Evolutionary conservation across 2,329 filamentous ascomycete genomes (phyloP), one percentile per base, ranked within the genome.

Genomic region (Cryphonectria parasitica): DNA sequence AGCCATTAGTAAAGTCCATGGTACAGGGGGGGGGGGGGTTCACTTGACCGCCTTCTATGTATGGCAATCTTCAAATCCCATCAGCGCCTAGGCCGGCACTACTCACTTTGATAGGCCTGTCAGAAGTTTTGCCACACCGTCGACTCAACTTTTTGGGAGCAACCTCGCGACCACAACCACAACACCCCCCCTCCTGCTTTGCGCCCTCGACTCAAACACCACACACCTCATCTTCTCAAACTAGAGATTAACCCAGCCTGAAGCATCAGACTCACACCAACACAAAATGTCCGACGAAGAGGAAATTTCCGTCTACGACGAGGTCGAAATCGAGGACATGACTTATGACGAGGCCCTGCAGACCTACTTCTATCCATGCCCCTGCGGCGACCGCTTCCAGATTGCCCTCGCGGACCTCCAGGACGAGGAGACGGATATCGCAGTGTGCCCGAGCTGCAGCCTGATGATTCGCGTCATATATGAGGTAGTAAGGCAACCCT

Each of bases 261-360:
- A 39, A n/a, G 19, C 19, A 19, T 17, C 43, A 22, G n/a, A 10
- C 22, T 5, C 6, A 19, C 45, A 2, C 11, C 25, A 1, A 5
- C 64, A 41, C 60, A 83, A 75, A 69, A 91, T 90, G 89, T 85
- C 89, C 49, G 89, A 90, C 78, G 88, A 91, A 74, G 83, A 84
- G 64, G 80, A 83, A 45, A 81, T 91, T 70, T 90, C 91, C 75
- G 93, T 97, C 80, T 98, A 98, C 85, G 95, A 98, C 78, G 95
- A 98, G 82, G 95, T 98, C 82, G 95, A 98, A 81, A 98, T 98
- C 84, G 95, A 98, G 81, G 96, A 99, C 82, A 97, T 98, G 94
- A 96, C 92, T 77, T 98, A 89, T 80, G 94, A 98, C 81, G 84
- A 90, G 63, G 86, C 87, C 4, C 87, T 94, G 56, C 91, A 97